A percentile compares a stretch with the other conserved stretches of the same genome.
Evolutionary conservation across 768 basidiomycete genomes (phyloP).

Genomic region (Gloeopeniophorella convolvens): DNA sequence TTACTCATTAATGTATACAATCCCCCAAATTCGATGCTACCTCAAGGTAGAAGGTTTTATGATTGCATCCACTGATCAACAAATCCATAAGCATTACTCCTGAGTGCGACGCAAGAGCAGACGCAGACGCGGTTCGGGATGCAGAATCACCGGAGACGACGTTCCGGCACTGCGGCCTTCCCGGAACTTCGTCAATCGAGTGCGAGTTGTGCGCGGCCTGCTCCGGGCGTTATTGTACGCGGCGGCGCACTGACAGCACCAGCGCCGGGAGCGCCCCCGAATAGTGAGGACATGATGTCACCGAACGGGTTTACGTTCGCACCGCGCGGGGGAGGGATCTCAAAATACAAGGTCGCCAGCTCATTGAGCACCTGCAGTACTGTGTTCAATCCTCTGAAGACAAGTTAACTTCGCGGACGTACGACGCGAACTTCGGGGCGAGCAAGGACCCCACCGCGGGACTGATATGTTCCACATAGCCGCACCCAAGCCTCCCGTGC

Average conservation of each 20-base stretch:
- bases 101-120: too few species aligned
- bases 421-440: constrained; percentile 47
- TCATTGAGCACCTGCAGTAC: constrained; percentile 53
- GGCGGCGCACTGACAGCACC: neutral
- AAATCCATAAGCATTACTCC: too few species aligned
- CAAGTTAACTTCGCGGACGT: neutral
- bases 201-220: neutral
- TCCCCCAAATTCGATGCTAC: too few species aligned
- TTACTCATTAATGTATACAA: too few species aligned
- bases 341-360: constrained; percentile 75
- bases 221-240: constrained; percentile 8
- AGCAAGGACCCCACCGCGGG: constrained; percentile 56
- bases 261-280: constrained; percentile 54
- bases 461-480: constrained; percentile 78
- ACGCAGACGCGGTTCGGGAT: neutral
- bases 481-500: constrained; percentile 81
- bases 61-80: too few species aligned
- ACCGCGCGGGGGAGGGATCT: constrained; percentile 69
- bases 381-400: neutral
- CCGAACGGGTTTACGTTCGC: constrained; percentile 76
- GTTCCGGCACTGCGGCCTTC: neutral
- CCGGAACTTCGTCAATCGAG: constrained; percentile 1
- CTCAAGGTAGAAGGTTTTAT: too few species aligned
- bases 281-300: constrained; percentile 83
- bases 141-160: neutral